Percentiles rank a stretch among this genome's conserved stretches.
These are phyloP conservation scores for Globisporangium iwayamae DNA, from an alignment of 352 stramenopile species.

Conservation along the genomic window DNA sequence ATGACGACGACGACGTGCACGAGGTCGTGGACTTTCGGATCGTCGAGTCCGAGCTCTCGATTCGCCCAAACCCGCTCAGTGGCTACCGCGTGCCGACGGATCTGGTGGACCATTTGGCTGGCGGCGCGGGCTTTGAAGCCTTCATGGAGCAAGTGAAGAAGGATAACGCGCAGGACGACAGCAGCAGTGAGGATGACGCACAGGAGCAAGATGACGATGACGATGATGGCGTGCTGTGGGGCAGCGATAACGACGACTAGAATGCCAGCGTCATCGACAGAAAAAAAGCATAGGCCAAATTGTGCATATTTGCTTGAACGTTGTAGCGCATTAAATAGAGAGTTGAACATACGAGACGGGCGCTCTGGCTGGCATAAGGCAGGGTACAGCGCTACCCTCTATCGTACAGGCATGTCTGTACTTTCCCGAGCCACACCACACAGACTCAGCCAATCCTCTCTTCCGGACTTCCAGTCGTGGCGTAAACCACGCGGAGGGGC, in stretches of 20 bases:
- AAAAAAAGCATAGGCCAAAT: no score
- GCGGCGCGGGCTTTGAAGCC: slow-evolving; percentile 66
- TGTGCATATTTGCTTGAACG: no score
- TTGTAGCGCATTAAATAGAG: slow-evolving; percentile 9
- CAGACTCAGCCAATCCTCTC: neutral
- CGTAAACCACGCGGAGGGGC: neutral
- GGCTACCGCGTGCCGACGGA: slow-evolving; percentile 84
- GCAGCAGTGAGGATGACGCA: slow-evolving; percentile 25
- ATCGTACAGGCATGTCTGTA: neutral
- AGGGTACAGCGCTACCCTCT: no score
- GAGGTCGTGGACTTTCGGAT: slow-evolving; percentile 76
- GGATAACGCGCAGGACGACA: slow-evolving; percentile 45
- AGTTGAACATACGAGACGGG: neutral
- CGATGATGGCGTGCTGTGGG: slow-evolving; percentile 15
- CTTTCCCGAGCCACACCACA: neutral
- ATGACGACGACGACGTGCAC: slow-evolving; percentile 35
- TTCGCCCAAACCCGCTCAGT: slow-evolving; percentile 64
- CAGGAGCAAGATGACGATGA: slow-evolving; percentile 15
- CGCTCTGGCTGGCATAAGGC: neutral
- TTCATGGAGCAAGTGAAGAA: slow-evolving; percentile 82
- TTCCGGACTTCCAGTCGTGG: neutral
- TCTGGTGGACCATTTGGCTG: slow-evolving; percentile 74
- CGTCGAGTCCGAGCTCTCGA: slow-evolving; percentile 59
- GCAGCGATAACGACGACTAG: slow-evolving; percentile 23
- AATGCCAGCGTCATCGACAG: no score